Percentiles rank a stretch among this genome's conserved stretches.
Conservation (phyloP, 192 early-diverging fungal species). For the Linnemannia elongata region DNA sequence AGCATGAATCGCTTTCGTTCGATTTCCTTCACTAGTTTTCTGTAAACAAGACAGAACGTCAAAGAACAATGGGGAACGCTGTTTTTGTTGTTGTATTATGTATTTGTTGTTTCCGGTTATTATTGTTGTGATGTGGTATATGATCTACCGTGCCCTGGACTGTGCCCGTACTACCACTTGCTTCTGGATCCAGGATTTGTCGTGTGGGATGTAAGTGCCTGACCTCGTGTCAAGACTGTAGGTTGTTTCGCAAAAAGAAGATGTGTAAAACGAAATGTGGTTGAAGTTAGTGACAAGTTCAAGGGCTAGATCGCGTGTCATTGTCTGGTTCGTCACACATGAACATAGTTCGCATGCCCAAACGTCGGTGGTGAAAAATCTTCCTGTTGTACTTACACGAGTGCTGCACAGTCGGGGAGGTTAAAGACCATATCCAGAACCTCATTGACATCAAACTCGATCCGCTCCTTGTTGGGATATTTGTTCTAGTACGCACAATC, state of each 20-base stretch:
- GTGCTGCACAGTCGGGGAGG: slow-evolving; percentile 51
- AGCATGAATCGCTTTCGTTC: not conserved
- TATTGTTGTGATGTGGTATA: too few relatives aligned
- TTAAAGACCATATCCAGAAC: slow-evolving; percentile 55
- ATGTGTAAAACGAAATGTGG: not conserved
- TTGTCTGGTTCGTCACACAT: not conserved
- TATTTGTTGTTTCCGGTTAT: not conserved
- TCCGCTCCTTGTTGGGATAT: slow-evolving; percentile 46
- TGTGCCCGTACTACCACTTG: slow-evolving; percentile 50
- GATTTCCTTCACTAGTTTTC: too few relatives aligned
- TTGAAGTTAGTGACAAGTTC: too few relatives aligned
- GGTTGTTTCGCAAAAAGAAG: not conserved
- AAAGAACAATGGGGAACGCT: not conserved
- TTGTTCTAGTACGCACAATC: slow-evolving; percentile 31
- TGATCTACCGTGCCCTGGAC: slow-evolving; percentile 34
- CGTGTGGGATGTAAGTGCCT: slow-evolving; percentile 45
- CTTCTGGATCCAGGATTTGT: slow-evolving; percentile 57
- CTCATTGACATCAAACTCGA: slow-evolving; percentile 55
- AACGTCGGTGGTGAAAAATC: too few relatives aligned
- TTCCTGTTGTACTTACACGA: slow-evolving; percentile 27
- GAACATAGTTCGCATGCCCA: not conserved
- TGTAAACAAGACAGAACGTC: not conserved
- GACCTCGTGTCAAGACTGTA: slow-evolving; percentile 44
- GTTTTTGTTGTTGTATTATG: not conserved
- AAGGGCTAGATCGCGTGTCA: not conserved